Evolutionary conservation across 805 yeast species (phyloP).

Genomic region (Candida vaughaniae): DNA sequence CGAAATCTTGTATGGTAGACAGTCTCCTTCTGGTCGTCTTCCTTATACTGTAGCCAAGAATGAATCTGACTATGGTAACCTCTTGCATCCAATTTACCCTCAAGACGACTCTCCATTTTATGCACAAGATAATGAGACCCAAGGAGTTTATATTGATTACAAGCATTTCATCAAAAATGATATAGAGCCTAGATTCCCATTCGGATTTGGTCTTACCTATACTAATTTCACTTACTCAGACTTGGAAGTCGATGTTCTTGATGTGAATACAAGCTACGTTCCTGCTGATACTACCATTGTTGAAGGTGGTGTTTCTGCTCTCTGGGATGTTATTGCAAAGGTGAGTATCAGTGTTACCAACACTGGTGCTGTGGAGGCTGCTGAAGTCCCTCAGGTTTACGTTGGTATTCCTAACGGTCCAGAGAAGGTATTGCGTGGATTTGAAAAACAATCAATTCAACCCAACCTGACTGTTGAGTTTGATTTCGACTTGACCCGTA

Average conservation of each 20-base stretch:
- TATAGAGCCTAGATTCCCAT: constrained; percentile 56
- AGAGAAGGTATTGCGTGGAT: constrained; percentile 52
- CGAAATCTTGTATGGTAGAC: constrained; percentile 57
- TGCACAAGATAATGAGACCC: constrained; percentile 43
- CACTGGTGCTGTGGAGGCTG: constrained; percentile 45
- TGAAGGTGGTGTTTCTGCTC: constrained; percentile 49
- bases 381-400: constrained; percentile 52
- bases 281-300: constrained; percentile 42
- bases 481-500: constrained; percentile 46
- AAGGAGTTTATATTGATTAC: constrained; percentile 54
- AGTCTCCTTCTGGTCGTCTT: constrained; percentile 58
- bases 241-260: constrained; percentile 39
- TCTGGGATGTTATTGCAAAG: constrained; percentile 52
- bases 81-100: constrained; percentile 26
- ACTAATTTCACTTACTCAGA: constrained; percentile 37
- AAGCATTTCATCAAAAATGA: constrained; percentile 54
- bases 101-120: constrained; percentile 36
- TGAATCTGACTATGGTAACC: constrained; percentile 39
- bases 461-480: constrained; percentile 39
- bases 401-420: constrained; percentile 53
- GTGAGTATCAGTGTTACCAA: constrained; percentile 46
- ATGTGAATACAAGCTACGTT: constrained; percentile 43
- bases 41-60: constrained; percentile 63
- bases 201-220: constrained; percentile 62
- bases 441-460: constrained; percentile 50